Base-by-base conservation (phyloP, 2,329 filamentous ascomycete species). In the Colletotrichum agaves region DNA sequence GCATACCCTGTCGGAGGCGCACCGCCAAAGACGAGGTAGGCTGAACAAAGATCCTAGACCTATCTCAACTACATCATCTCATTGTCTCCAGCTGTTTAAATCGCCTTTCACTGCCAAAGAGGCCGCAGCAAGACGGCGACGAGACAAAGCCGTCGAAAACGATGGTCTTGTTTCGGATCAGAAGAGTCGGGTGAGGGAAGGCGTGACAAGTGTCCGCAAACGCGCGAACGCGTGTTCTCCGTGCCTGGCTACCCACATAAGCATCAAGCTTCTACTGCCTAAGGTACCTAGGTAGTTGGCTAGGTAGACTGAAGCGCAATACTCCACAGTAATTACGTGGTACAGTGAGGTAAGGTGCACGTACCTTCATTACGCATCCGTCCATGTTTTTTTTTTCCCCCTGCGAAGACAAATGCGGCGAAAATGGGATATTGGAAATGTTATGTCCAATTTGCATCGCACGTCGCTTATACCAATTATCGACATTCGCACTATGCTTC, bases 221-320 rank as follows among this genome's bases (percentile, higher is more conserved):
- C 57, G 44, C 33, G 44, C 57, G 33, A 60, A 60, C 44, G 44
- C 57, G 57, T 60, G 57, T 60, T 59, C 57, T 33, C 27, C 33
- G 57, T 60, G 57, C 57, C 57, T 49, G 44, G 33, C 46, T 31
- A 33, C 47, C n/a, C 47, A 52, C 23, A 21, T 31, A 41, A 60
- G 44, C 57, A 39, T 60, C 43, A 39, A 49, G 55, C 55, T 60
- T 52, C 47, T 52, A 12, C 35, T 37, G 35, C 35, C 11, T 37
- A 52, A 49, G 21, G 21, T n/a, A 49, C 4, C 31, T 39, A 23
- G 21, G 10, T 15, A 57, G 35, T 13, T 19, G 37, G 21, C 19
- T 17, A 57, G 19, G 43, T 50, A 49, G 44, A 44, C 43, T 59
- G 27, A 7, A 27, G 27, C 27, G 27, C 27, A 27, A 27, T 7